Percentiles rank a stretch among this genome's conserved stretches.
phyloP scores from a whole-genome alignment of 805 yeast genomes.

The Saccharomyces eubayanus region DNA sequence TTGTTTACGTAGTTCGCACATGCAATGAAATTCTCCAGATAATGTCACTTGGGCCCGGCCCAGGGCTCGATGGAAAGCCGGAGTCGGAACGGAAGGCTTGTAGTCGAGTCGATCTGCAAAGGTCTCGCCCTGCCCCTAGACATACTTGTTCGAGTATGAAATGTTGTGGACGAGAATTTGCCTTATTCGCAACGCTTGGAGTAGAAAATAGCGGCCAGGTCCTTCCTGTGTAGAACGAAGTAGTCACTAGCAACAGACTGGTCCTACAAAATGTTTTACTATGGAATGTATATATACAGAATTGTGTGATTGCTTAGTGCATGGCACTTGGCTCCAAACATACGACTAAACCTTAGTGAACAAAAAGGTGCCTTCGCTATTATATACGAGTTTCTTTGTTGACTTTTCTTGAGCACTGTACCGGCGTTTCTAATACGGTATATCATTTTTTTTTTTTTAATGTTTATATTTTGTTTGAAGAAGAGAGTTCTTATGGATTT shows the following conservation, averaged over 20 bases:
- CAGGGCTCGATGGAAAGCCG: neutral
- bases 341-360: too few relatives aligned
- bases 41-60: neutral
- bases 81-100: neutral
- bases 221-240: neutral
- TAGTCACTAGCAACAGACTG: neutral
- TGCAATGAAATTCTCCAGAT: neutral
- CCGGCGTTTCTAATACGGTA: too few relatives aligned
- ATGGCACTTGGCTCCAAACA: too few relatives aligned
- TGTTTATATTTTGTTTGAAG: too few relatives aligned
- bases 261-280: too few relatives aligned
- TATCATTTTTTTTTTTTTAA: too few relatives aligned
- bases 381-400: too few relatives aligned
- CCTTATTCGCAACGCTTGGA: neutral
- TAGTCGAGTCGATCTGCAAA: neutral
- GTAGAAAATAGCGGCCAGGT: neutral
- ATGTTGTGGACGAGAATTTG: neutral
- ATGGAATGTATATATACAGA: too few relatives aligned
- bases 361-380: too few relatives aligned
- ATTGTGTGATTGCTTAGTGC: too few relatives aligned
- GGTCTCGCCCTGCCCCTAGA: neutral
- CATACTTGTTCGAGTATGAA: neutral
- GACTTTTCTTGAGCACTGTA: too few relatives aligned
- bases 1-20: neutral
- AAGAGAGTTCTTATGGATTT: too few relatives aligned